These are phyloP conservation scores for Cenchrus americanus DNA, from an alignment of 176 grass and related monocot species.

Conservation along the genomic window DNA sequence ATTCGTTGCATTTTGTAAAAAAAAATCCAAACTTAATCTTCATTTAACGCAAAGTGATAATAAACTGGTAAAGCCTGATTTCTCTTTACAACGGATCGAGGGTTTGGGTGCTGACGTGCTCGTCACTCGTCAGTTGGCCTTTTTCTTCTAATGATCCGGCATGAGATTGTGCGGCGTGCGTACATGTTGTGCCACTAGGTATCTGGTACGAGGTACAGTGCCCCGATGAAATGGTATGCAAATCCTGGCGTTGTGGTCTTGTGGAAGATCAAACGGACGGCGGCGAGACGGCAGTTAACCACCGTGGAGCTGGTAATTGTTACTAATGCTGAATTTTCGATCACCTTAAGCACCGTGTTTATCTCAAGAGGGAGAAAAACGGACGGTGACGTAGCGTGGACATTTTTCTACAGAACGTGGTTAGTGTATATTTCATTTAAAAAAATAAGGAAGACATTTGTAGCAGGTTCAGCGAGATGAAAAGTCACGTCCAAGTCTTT, in stretches of 20 bases:
- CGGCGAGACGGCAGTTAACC: conserved; percentile 48
- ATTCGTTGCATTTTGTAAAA: conserved; percentile 40
- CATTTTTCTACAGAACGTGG: no score
- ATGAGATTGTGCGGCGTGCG: not conserved
- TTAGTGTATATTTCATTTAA: no score
- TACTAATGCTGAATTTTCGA: no score
- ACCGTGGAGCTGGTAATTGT: conserved; percentile 55
- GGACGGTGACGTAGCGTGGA: no score
- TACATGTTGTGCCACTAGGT: no score
- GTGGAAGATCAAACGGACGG: conserved; percentile 59
- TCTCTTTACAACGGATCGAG: not conserved
- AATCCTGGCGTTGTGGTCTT: conserved; percentile 59
- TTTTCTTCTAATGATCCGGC: not conserved
- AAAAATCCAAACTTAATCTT: not conserved
- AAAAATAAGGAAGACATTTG: no score
- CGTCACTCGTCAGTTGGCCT: not conserved
- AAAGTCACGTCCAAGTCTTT: no score
- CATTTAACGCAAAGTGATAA: not conserved
- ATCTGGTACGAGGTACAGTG: no score
- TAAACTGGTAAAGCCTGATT: not conserved
- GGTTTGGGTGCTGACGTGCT: not conserved
- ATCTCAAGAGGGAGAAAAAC: no score
- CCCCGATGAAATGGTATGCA: conserved; percentile 44
- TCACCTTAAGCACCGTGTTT: no score
- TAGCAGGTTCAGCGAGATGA: no score